Evolutionary conservation across 148 eudicot genomes (phyloP).

Genomic region (Euryodendron excelsum): DNA sequence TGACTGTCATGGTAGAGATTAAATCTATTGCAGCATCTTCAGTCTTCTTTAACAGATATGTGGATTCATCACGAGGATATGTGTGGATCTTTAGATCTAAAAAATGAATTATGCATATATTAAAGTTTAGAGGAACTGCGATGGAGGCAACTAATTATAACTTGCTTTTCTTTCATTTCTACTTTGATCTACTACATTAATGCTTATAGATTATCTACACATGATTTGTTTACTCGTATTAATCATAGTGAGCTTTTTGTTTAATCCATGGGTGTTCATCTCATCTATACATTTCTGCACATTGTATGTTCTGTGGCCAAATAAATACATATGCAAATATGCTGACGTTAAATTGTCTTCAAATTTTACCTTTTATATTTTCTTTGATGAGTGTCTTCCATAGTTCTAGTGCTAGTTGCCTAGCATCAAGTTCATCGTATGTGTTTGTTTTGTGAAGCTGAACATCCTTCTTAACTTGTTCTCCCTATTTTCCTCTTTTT

Average conservation of each 20-base stretch:
- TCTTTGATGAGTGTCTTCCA: not conserved
- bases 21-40: not conserved
- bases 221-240: not conserved
- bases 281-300: not conserved
- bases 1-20: not conserved
- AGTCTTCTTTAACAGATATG: not conserved
- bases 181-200: not conserved
- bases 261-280: not conserved
- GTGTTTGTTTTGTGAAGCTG: not conserved
- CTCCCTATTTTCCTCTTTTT: conserved; percentile 8
- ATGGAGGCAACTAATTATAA: not conserved
- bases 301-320: not conserved
- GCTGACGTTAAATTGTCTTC: not conserved
- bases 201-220: conserved; percentile 2
- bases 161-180: not conserved
- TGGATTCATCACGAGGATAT: not conserved
- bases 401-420: not conserved
- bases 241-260: not conserved
- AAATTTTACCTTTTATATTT: not conserved
- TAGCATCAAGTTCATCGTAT: not conserved
- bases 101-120: not conserved
- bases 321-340: not conserved
- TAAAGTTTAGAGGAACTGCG: not conserved
- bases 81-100: no score
- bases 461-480: conserved; percentile 2